Base-by-base conservation (phyloP, 352 stramenopile species). In the Phytopythium vexans region DNA sequence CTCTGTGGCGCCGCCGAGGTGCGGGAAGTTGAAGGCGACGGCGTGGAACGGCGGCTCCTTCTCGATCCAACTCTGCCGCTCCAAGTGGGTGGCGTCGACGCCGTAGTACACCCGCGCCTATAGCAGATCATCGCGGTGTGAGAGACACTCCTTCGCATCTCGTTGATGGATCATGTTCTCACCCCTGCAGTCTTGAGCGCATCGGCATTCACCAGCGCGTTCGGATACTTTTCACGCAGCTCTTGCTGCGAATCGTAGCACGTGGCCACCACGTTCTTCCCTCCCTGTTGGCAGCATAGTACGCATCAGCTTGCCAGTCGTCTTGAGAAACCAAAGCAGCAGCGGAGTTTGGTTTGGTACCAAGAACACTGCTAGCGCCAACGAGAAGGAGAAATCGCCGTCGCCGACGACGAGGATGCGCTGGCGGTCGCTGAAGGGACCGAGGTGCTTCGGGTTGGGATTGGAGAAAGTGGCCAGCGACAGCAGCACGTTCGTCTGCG, bases 1-100 rank as follows among this genome's bases (percentile, higher is more conserved):
- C 41, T 93, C 79, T 3, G 86, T 94, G 6, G 82, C 75, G 15
- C 86, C 86, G 41, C 86, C 86, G 8, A 95, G 60, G 54, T 95
- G 86, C 12, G 86, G 86, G 53, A 95, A 95, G 52, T 95, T 95
- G 56, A 95, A 95, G 11, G 82, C 73, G 32, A 94, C 75, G 15
- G 67, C 54, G 36, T 93, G 74, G 66, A 93, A 94, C 9, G 60
- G 66, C 15, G 73, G 54, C 1, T 56, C 64, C 14, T 48, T 47
- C 39, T 61, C 43, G 11, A 89, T 66, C 77, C 74, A 90, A 12
- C 51, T 59, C 32, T 89, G 52, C 31, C 77, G 72, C 46, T 88
- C 70, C 14, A 93, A 56, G 8, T 74, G 60, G 7, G 83, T 93
- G 31, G 70, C 83, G 47, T 93, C 78, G 38, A 93, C 78, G 27